Base-by-base conservation (phyloP, 176 grass and related monocot species). In the Melocanna baccifera region DNA sequence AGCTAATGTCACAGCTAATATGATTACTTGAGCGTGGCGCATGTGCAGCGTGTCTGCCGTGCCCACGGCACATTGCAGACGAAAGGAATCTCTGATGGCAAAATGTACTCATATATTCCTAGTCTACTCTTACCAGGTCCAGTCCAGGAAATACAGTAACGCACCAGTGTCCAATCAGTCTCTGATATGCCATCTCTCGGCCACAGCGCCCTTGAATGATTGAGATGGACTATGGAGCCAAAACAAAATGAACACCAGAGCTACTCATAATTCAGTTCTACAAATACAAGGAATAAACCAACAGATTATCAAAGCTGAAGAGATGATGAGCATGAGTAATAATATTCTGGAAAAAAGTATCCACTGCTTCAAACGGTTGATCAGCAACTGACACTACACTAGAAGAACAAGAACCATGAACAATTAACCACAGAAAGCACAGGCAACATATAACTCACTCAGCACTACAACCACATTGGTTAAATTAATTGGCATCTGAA, bases 71-170 rank as follows among this genome's bases (percentile, higher is more conserved):
- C 53, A 78, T 12, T 71, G 74, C 66, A 86, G 75, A 69, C 29
- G 26, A 2, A 51, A 71, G 66, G 75, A 71, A 86, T 79, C 40
- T 28, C 28, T 40, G 75, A 62, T 36, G 46, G 66, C 76, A 36
- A 52, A 58, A 71, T 78, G 53, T 63, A 0, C 70, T 52, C 25
- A 61, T 25, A 66, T 59, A 78, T 86, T 79, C 84, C 51, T 23
- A n/a, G 74, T 76, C 53, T 23, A n/a, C 34, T 76, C 53, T 69
- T 25, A 40, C 20, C 40, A 86, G 11, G 51, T n/a, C 55, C 26
- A 19, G 53, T n/a, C 36, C 73, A 47, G 25, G 16, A 47, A 69
- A 57, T 55, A 53, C 59, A 55, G 32, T 41, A 16, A 30, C 10
- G 50, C 20, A 3, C 14, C 59, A 22, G 7, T 56, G 62, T 77